phyloP scores from a whole-genome alignment of 345 rosid species.

The Carallia pectinifolia region DNA sequence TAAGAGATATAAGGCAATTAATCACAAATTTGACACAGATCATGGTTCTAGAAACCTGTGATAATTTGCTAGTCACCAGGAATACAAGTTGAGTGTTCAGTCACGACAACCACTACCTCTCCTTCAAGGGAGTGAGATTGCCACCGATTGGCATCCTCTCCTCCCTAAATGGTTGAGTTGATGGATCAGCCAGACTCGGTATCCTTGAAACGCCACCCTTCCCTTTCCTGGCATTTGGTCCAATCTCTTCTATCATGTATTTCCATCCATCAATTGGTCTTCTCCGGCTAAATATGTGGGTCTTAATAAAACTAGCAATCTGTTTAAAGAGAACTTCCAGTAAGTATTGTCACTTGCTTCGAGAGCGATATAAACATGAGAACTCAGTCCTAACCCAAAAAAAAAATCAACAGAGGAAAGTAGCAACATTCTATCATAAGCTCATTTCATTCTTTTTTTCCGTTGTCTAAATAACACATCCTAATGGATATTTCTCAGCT shows the following conservation, averaged over 20 bases:
- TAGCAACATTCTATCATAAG: not conserved
- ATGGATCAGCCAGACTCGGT: conserved; percentile 68
- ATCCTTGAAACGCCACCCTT: conserved; percentile 90
- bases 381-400: not conserved
- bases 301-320: conserved; percentile 96
- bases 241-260: conserved; percentile 92
- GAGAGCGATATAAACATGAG: too few species aligned
- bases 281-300: conserved; percentile 90
- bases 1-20: too few species aligned
- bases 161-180: conserved; percentile 88
- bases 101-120: conserved; percentile 28
- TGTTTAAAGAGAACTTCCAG: conserved; percentile 25
- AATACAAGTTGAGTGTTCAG: too few species aligned
- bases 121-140: conserved; percentile 32
- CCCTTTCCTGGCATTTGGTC: conserved; percentile 96
- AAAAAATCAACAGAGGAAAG: not conserved
- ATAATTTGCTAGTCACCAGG: too few species aligned
- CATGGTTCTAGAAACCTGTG: too few species aligned
- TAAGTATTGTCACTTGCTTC: too few species aligned
- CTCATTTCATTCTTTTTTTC: not conserved
- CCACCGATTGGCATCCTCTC: conserved; percentile 34
- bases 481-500: not conserved
- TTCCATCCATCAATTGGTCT: conserved; percentile 97
- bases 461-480: not conserved
- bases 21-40: too few species aligned